Evolutionary conservation across 2,329 filamentous ascomycete species (phyloP).

Genomic region (Colletotrichum higginsianum): DNA sequence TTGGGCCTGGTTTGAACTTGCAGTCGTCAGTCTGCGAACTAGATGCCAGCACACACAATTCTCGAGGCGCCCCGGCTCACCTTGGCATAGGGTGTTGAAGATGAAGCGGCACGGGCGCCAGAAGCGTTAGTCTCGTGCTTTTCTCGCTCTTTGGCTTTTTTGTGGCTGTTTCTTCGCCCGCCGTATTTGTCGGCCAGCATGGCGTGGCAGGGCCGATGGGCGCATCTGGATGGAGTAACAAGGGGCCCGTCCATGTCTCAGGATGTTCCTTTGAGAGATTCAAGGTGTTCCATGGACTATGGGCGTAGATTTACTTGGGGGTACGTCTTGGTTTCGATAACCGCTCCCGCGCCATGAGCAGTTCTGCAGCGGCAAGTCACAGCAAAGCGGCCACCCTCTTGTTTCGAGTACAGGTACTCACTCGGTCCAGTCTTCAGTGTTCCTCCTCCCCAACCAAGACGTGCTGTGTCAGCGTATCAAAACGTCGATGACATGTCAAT

Average conservation of each 20-base stretch:
- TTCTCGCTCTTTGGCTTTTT: conserved; percentile 34
- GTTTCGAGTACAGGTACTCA: conserved; percentile 18
- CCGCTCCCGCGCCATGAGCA: conserved; percentile 24
- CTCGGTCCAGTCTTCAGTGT: background rate
- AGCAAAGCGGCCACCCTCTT: background rate
- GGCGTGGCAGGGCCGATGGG: conserved; percentile 30
- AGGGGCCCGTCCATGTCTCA: conserved; percentile 29
- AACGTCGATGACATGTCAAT: background rate
- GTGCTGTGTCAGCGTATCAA: conserved; percentile 6
- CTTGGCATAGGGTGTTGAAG: background rate
- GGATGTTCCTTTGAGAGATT: conserved; percentile 29
- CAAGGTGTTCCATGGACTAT: conserved; percentile 16
- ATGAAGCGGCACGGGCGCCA: conserved; percentile 12
- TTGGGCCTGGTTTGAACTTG: background rate
- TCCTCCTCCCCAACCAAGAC: conserved; percentile 1
- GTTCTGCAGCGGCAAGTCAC: conserved; percentile 15
- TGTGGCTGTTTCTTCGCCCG: conserved; percentile 15
- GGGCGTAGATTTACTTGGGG: background rate
- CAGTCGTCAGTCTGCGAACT: background rate
- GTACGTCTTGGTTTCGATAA: conserved; percentile 25
- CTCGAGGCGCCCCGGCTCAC: background rate
- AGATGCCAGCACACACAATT: background rate
- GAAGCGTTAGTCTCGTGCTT: conserved; percentile 19
- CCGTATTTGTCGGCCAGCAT: conserved; percentile 14
- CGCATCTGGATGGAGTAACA: conserved; percentile 15